These are phyloP conservation scores for Pycnococcus provasolii DNA, from an alignment of 139 green algal species.

Conservation along the genomic window DNA sequence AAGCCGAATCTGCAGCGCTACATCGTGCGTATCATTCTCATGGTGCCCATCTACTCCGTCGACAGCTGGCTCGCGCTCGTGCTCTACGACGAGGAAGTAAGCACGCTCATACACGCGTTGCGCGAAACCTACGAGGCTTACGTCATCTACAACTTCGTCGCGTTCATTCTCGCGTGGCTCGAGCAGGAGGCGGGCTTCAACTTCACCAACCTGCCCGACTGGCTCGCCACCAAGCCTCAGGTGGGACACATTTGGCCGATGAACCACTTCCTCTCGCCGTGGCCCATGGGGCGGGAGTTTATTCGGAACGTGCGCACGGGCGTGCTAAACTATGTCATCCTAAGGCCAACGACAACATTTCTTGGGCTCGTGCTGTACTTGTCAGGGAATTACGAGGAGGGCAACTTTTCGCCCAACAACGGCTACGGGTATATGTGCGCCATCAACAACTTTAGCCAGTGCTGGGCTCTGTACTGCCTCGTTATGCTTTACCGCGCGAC, in stretches of 20 bases:
- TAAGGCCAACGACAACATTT: slow-evolving; percentile 60
- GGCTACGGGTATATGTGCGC: slow-evolving; percentile 68
- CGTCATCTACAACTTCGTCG: slow-evolving; percentile 92
- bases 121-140: slow-evolving; percentile 69
- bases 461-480: slow-evolving; percentile 90
- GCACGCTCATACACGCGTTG: slow-evolving; percentile 65
- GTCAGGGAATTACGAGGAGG: slow-evolving; percentile 56
- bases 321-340: slow-evolving; percentile 85
- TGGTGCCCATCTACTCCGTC: slow-evolving; percentile 83
- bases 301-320: slow-evolving; percentile 54
- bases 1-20: slow-evolving; percentile 71
- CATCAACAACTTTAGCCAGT: slow-evolving; percentile 71
- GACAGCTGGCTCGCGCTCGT: slow-evolving; percentile 73
- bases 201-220: slow-evolving; percentile 40
- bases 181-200: slow-evolving; percentile 41
- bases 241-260: slow-evolving; percentile 55
- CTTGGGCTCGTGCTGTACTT: slow-evolving; percentile 42
- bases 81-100: slow-evolving; percentile 40
- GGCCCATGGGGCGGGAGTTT: slow-evolving; percentile 38
- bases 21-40: slow-evolving; percentile 80
- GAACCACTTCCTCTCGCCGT: slow-evolving; percentile 23
- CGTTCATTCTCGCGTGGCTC: slow-evolving; percentile 78
- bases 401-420: slow-evolving; percentile 40
- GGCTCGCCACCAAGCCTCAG: slow-evolving; percentile 43
- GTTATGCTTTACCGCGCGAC: slow-evolving; percentile 77